A percentile compares a stretch with the other conserved stretches of the same genome.
phyloP scores from a whole-genome alignment of 1,139 yeast species.

The Pichia sp. region DNA sequence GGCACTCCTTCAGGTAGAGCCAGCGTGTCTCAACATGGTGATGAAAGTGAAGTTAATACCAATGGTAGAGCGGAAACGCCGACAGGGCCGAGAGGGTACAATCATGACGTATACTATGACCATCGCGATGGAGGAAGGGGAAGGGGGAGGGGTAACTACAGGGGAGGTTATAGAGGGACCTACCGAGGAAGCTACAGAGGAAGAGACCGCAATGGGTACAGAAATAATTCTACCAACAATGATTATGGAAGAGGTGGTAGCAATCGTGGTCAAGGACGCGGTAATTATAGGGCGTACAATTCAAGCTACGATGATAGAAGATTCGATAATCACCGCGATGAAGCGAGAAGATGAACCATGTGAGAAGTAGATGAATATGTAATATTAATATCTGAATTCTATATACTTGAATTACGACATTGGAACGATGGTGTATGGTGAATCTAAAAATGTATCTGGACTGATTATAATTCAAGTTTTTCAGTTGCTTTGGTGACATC shows the following conservation, averaged over 20 bases:
- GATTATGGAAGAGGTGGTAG: background rate
- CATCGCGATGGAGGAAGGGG: constrained; percentile 11
- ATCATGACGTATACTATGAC: too few species aligned
- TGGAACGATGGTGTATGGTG: too few species aligned
- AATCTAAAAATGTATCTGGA: background rate
- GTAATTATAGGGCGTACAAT: too few species aligned
- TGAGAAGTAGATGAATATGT: too few species aligned
- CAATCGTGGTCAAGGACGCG: background rate
- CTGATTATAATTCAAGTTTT: constrained; percentile 4
- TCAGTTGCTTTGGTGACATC: constrained; percentile 5
- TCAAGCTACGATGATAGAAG: too few species aligned
- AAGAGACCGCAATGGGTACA: constrained; percentile 1
- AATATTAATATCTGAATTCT: too few species aligned
- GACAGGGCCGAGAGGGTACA: constrained; percentile 10
- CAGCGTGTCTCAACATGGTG: background rate
- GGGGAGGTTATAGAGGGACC: constrained; percentile 1
- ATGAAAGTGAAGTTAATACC: background rate
- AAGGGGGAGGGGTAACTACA: constrained; percentile 4
- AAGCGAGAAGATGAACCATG: too few species aligned
- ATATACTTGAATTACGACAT: too few species aligned
- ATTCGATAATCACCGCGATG: too few species aligned
- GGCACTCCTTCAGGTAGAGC: background rate
- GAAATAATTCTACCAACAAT: too few species aligned
- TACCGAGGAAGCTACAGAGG: background rate
- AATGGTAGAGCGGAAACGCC: constrained; percentile 1